A percentile compares a stretch with the other conserved stretches of the same genome.
Evolutionary conservation across 164 flowering plant genomes (phyloP).

Genomic region (Vitis rupestris): DNA sequence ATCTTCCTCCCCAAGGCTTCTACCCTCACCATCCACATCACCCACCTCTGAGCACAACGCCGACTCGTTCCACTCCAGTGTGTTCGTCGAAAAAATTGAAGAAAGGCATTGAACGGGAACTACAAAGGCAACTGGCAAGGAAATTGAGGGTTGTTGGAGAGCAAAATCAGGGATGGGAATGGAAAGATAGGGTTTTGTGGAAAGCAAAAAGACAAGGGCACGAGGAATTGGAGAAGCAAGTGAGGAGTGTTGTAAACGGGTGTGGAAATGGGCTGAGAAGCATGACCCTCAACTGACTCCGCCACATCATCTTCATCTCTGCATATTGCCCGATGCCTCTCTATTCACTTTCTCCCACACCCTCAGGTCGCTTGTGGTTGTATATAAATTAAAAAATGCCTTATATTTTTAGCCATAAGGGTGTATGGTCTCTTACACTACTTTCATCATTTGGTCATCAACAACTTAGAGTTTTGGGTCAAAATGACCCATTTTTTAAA

Average conservation of each 20-base stretch:
- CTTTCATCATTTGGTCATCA: too few relatives aligned
- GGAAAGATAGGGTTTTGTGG: slow-evolving; percentile 14
- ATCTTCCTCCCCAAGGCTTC: slow-evolving; percentile 22
- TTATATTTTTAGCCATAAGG: too few relatives aligned
- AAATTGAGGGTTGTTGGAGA: neutral
- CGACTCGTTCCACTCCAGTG: slow-evolving; percentile 43
- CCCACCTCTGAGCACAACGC: slow-evolving; percentile 33
- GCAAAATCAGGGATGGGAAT: neutral
- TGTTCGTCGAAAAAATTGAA: slow-evolving; percentile 20
- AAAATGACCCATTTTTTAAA: too few relatives aligned
- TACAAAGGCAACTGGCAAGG: neutral
- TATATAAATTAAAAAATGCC: too few relatives aligned
- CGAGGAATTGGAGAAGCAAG: neutral
- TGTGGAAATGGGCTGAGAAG: neutral
- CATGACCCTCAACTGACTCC: too few relatives aligned
- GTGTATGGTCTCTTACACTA: too few relatives aligned
- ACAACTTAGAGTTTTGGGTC: too few relatives aligned
- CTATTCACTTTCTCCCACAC: too few relatives aligned
- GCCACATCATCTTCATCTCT: too few relatives aligned
- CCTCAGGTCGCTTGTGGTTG: too few relatives aligned
- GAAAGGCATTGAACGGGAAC: slow-evolving; percentile 24
- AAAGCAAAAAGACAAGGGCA: neutral
- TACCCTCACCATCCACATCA: slow-evolving; percentile 9
- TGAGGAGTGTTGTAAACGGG: slow-evolving; percentile 6
- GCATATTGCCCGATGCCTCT: too few relatives aligned